Evolutionary conservation across 768 basidiomycete species (phyloP), one percentile per base, ranked within the genome.

Genomic region (Hydnomerulius pinastri): DNA sequence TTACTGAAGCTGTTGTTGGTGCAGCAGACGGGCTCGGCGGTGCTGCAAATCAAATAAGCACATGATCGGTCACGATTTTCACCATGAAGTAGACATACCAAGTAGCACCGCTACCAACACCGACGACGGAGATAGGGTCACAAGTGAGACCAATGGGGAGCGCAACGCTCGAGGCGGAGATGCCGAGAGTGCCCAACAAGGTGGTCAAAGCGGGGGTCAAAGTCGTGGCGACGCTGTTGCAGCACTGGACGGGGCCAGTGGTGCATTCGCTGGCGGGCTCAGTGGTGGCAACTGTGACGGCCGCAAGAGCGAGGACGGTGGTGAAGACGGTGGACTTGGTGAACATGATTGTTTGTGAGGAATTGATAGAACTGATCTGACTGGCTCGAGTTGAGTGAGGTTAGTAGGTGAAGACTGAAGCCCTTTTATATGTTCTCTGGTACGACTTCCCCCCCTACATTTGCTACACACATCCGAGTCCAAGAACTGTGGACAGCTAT

Each of bases 281-380:
- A n/a, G n/a, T n/a, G n/a, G 11, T 42, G 40, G 40, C 40, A n/a
- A 28, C 9, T 3, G 15, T 46, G 6, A 43, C 32, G 11, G 40
- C 33, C 28, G 33, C 51, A 38, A 48, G 46, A 43, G 46, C 43
- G 43, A 54, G 32, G 23, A 54, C 17, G 25, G 30, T 45, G 11
- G 43, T 40, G 2, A 38, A 8, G 40, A 45, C 49, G 24, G 21
- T 4, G 15, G 30, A 4, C 18, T 51, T 51, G 13, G 40, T 3
- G 23, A 47, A 55, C 50, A 46, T 52, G 29, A 12, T 21, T n/a
- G 25, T 37, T 21, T 43, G 48, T 33, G 36, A 25, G 6, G 25
- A n/a, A 24, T 13, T 13, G 18, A 8, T 50, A 5, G 37, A 45
- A 35, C 25, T 40, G 43, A 27, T 37, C 11, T 29, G 33, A n/a